These are phyloP conservation scores for Hypoxylon sp. DNA, from an alignment of 2,329 filamentous ascomycete genomes.

Conservation along the genomic window DNA sequence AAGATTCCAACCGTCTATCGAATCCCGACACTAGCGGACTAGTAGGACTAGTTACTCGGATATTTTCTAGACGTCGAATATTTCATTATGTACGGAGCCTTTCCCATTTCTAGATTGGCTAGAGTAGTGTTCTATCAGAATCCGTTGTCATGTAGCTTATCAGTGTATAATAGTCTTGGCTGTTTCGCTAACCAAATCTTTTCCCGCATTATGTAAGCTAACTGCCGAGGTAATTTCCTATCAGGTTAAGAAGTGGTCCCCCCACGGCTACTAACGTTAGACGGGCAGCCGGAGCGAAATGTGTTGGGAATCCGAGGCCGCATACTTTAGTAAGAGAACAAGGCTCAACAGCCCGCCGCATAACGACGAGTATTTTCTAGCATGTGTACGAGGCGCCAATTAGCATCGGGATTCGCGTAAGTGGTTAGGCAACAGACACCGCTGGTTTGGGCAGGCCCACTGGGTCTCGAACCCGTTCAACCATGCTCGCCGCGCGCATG, in stretches of 20 bases:
- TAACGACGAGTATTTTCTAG: slow-evolving; percentile 13
- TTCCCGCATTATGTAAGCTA: slow-evolving; percentile 22
- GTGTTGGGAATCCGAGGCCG: slow-evolving; percentile 36
- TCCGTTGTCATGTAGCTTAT: background rate
- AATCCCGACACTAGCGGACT: background rate
- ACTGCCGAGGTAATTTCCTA: slow-evolving; percentile 34
- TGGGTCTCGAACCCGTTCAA: slow-evolving; percentile 22
- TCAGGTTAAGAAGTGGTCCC: slow-evolving; percentile 19
- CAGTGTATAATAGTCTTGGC: background rate
- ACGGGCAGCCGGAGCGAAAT: slow-evolving; percentile 33
- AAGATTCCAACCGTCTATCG: background rate
- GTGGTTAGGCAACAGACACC: slow-evolving; percentile 23
- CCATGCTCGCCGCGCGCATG: slow-evolving; percentile 44
- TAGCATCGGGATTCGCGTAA: slow-evolving; percentile 23
- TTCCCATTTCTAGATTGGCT: background rate
- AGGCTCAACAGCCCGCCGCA: slow-evolving; percentile 29
- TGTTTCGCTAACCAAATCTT: slow-evolving; percentile 18
- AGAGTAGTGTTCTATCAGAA: background rate
- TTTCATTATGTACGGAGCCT: background rate
- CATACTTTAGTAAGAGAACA: slow-evolving; percentile 6
- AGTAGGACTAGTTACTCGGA: background rate
- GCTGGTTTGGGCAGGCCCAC: slow-evolving; percentile 30
- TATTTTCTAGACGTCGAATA: slow-evolving; percentile 1
- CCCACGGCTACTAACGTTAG: slow-evolving; percentile 20
- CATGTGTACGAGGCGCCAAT: slow-evolving; percentile 22